Percentiles rank a stretch among this genome's conserved stretches.
Evolutionary conservation across 768 basidiomycete species (phyloP).

Genomic region (Russula ochroleuca): DNA sequence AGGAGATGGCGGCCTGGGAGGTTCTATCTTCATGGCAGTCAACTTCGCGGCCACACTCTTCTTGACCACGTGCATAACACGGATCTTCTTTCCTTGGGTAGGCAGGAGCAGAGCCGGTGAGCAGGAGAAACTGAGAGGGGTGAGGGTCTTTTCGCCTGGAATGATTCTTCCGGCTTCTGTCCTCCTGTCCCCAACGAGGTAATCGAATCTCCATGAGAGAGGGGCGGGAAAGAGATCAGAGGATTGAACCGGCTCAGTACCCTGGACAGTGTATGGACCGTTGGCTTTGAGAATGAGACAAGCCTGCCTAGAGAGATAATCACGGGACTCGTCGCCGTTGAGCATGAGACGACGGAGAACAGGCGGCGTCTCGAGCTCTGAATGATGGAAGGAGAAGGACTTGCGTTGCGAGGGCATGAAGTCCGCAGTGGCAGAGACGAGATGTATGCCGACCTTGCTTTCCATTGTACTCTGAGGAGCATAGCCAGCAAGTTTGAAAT

Average conservation of each 20-base stretch:
- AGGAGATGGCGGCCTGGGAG: constrained; percentile 33
- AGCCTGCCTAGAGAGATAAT: constrained; percentile 75
- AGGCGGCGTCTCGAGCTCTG: constrained; percentile 60
- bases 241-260: constrained; percentile 47
- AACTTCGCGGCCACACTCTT: constrained; percentile 68
- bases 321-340: constrained; percentile 61
- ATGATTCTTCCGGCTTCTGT: constrained; percentile 43
- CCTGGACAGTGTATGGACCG: constrained; percentile 72
- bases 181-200: constrained; percentile 61
- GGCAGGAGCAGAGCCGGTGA: constrained; percentile 62
- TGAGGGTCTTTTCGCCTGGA: constrained; percentile 66
- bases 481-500: constrained; percentile 57
- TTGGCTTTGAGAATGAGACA: constrained; percentile 61
- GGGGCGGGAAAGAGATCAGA: constrained; percentile 23
- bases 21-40: constrained; percentile 55
- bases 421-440: constrained; percentile 49
- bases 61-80: constrained; percentile 64
- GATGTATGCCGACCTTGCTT: constrained; percentile 30
- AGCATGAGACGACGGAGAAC: constrained; percentile 66
- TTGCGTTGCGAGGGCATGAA: constrained; percentile 61
- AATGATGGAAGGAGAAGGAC: constrained; percentile 66
- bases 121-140: constrained; percentile 71
- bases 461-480: constrained; percentile 31
- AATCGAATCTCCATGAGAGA: constrained; percentile 75
- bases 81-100: constrained; percentile 59